Conservation (phyloP, 805 yeast genomes). For the Wickerhamomyces mucosus region DNA sequence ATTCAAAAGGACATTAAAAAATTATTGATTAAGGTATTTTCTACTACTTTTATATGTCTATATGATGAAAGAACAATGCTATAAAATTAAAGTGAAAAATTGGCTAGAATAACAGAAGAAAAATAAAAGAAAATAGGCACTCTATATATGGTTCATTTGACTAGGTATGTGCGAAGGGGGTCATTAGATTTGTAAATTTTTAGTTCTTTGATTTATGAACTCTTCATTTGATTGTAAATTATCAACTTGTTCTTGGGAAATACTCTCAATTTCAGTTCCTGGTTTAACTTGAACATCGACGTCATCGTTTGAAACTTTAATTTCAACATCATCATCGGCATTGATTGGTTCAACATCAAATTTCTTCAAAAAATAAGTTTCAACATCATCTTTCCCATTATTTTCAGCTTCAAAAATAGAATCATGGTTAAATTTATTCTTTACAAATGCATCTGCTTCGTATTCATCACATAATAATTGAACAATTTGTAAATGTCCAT, state of each 20-base stretch:
- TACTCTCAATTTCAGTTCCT: slow-evolving; percentile 42
- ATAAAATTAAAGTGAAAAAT: too few species aligned
- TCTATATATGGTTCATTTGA: too few species aligned
- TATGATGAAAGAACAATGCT: too few species aligned
- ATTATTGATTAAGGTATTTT: too few species aligned
- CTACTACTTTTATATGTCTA: too few species aligned
- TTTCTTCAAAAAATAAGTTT: slow-evolving; percentile 63
- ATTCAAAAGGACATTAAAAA: too few species aligned
- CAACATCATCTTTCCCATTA: slow-evolving; percentile 65
- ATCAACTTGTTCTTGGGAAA: slow-evolving; percentile 34
- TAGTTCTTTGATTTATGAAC: slow-evolving; percentile 22
- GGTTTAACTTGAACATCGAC: slow-evolving; percentile 34
- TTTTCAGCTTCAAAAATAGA: slow-evolving; percentile 83
- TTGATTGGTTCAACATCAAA: slow-evolving; percentile 61
- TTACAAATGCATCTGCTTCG: slow-evolving; percentile 72
- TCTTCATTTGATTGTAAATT: slow-evolving; percentile 29
- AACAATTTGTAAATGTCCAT: slow-evolving; percentile 72
- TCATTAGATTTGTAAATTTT: slow-evolving; percentile 13
- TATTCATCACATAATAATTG: slow-evolving; percentile 61
- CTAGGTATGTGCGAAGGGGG: too few species aligned
- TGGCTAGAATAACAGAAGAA: too few species aligned
- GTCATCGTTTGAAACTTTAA: slow-evolving; percentile 18
- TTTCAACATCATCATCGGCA: slow-evolving; percentile 30
- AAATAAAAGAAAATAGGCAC: too few species aligned
- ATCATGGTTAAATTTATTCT: slow-evolving; percentile 73